A percentile compares a stretch with the other conserved stretches of the same genome.
Conservation (phyloP, 371 early-diverging fungal genomes). For the Mucor piriformis region DNA sequence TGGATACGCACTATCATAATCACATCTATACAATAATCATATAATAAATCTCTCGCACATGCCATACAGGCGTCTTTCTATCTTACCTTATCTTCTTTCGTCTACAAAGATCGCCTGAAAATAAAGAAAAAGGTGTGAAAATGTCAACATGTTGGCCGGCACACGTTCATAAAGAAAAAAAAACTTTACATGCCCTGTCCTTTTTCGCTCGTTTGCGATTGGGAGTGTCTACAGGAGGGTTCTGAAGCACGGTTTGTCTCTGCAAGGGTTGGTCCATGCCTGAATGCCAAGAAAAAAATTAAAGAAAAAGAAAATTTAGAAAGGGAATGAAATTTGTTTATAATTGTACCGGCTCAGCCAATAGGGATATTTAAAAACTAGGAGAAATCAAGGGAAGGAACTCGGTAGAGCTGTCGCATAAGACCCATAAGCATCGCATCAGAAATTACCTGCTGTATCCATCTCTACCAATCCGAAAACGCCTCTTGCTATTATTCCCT, state of each 20-base stretch:
- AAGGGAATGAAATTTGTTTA: not conserved
- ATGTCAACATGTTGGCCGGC: too few species aligned
- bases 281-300: too few species aligned
- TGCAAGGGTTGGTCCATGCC: not conserved
- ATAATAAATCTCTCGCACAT: not conserved
- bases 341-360: not conserved
- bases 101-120: slow-evolving; percentile 31
- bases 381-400: too few species aligned
- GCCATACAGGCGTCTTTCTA: not conserved
- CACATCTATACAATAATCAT: slow-evolving; percentile 18
- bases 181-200: slow-evolving; percentile 25
- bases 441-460: too few species aligned
- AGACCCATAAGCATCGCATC: too few species aligned
- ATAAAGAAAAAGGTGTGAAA: not conserved
- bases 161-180: too few species aligned
- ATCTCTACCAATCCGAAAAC: too few species aligned
- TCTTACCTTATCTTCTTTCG: slow-evolving; percentile 32
- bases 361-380: too few species aligned
- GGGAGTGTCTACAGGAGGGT: too few species aligned
- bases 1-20: slow-evolving; percentile 24
- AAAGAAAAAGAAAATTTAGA: not conserved
- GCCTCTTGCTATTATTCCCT: too few species aligned
- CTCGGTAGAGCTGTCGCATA: too few species aligned
- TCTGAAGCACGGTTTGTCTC: not conserved
- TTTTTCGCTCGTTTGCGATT: slow-evolving; percentile 20